Evolutionary conservation across 352 stramenopile species (phyloP), one percentile per base, ranked within the genome.

Genomic region (Phytophthora crassamura): DNA sequence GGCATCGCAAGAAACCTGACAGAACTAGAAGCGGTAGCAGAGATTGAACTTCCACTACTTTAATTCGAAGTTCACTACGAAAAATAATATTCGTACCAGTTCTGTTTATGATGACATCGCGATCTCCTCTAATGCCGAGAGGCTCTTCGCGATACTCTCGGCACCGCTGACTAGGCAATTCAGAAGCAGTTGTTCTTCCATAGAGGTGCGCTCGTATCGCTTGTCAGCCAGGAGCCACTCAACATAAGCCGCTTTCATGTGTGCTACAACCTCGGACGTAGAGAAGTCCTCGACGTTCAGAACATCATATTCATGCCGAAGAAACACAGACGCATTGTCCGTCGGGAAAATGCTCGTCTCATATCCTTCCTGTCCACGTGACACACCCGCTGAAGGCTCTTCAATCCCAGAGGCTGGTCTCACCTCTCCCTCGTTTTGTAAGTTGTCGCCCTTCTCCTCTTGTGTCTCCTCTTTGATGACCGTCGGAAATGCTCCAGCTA

Each of bases 101-200:
- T n/a, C n/a, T n/a, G n/a, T 50, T 69, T 78, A 83, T 3, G 74
- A 78, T 20, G 77, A 72, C 50, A 89, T 70, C 14, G 82, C 75
- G 59, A 88, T 82, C 36, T 91, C 76, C 64, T 91, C 80, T 55
- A 91, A 61, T 15, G 56, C 59, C 4, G 78, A 78, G 2, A 91
- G 62, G 16, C 83, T 81, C 14, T 74, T 72, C 1, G 80, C 81
- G 39, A 91, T 84, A 46, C 81, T 81, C 15, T 87, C 80, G 10
- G 80, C 79, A 3, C 55, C 45, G 49, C 48, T 67, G 15, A 71
- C 49, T 5, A 71, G 22, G 28, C 63, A 71, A n/a, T 71, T 81
- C 1, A 81, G 49, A 11, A 81, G 63, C 15, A 81, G 38, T 34
- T 79, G 61, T 33, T 79, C 69, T 42, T 81, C 73, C 69, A 81